Evolutionary conservation across 108 stramenopile genomes (phyloP).

Genomic region (Fragilaria crotonensis): DNA sequence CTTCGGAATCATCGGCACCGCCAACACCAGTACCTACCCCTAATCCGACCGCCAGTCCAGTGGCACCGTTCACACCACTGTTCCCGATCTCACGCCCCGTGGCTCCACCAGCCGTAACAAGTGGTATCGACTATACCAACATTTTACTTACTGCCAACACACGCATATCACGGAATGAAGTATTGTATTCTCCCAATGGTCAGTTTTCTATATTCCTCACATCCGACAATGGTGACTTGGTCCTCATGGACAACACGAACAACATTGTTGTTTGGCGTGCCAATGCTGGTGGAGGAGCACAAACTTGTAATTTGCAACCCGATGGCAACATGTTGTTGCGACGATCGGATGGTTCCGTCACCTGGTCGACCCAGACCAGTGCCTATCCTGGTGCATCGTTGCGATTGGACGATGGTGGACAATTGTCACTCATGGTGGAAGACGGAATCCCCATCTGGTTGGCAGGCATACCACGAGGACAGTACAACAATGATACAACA

Average conservation of each 20-base stretch:
- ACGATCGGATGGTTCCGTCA: background rate
- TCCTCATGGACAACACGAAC: background rate
- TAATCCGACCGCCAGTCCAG: no score
- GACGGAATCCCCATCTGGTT: background rate
- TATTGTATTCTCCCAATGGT: background rate
- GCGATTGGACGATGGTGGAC: background rate
- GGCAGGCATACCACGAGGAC: background rate
- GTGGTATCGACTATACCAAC: no score
- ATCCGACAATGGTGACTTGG: background rate
- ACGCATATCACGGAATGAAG: background rate
- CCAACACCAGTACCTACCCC: no score
- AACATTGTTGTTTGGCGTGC: background rate
- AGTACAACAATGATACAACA: background rate
- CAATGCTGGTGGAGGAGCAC: background rate
- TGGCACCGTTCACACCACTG: no score
- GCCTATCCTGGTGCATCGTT: background rate
- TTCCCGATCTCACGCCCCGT: no score
- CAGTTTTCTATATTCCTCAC: background rate
- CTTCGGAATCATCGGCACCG: no score
- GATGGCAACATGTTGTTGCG: background rate
- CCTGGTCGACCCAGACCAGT: background rate
- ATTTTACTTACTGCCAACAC: no score
- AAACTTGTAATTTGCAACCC: background rate
- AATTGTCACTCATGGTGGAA: background rate
- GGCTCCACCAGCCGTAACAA: no score